Evolutionary conservation across 371 early-diverging fungal species (phyloP), one percentile per base, ranked within the genome.

Genomic region (Mortierella sp.): DNA sequence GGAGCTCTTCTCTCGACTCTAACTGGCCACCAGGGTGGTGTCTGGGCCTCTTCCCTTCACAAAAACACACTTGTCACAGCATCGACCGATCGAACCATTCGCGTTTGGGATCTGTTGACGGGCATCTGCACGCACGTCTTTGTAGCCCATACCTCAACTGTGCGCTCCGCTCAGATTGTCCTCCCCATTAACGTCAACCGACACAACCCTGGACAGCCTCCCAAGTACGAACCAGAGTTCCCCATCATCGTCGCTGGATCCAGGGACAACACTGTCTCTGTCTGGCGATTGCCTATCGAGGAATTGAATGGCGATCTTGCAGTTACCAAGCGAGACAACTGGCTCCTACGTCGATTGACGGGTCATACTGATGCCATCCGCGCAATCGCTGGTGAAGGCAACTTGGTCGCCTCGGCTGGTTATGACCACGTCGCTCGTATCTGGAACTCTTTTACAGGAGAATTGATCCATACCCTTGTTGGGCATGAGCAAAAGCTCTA

Each of bases 301-400:
- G 71, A 71, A 8, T 28, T 43, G 28, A 92, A 94, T 77, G 80
- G 82, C 51, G 88, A 91, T 16, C 90, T 82, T 9, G 44, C 75
- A 54, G 34, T 57, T 31, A 61, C 74, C 21, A 28, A 71, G 19
- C 26, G 2, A 19, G 19, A 44, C 1, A 19, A 88, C 78, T 91
- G 92, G 55, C 75, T 92, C 82, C 16, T 61, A 28, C 93, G 95
- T 83, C 88, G 91, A 4, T 88, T 99, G 26, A 80, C 79, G 19
- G 98, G 98, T 24, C 99, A 99, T 90, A 92, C 91, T 2, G 90
- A 93, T 74, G 95, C 96, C 13, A 98, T 99, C n/a, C 93, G 99
- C 26, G 96, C 98, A 24, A 86, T 99, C 46, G 97, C 98, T 10
- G 95, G 95, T 0, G 87, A 94, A 61, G 98, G 97, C 13, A 94